Base-by-base conservation (phyloP, 2,329 filamentous ascomycete genomes). In the Sarocladium oryzae region DNA sequence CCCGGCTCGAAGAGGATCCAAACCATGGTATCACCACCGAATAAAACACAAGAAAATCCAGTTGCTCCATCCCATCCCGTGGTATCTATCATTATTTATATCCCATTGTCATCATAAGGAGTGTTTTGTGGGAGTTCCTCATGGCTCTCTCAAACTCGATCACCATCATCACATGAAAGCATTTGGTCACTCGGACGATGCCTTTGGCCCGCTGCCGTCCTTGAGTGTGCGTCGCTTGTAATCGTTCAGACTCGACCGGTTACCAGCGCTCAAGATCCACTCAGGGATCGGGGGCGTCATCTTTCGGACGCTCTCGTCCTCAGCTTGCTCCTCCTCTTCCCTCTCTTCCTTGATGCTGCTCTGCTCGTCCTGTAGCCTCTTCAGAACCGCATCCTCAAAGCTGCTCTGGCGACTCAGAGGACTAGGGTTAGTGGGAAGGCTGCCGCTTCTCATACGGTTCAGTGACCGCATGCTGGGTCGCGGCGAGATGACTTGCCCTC, bases 401-500 rank as follows among this genome's bases (percentile, higher is more conserved):
- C 76, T 80, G 20, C 66, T 69, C 35, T 75, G 70, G 15, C 72
- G 69, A 51, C 71, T 74, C 16, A 84, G 69, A 2, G 77, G 76
- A 50, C 65, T 70, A 1, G 71, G 67, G 1, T 67, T 67, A 2
- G 68, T 66, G 0, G 76, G 72, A 16, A 79, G 60, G 60, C 78
- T 82, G 40, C 74, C 77, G 57, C 78, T 82, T 16, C 79, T 75
- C 65, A 81, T 75, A 33, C 78, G 72, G 21, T 63, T 69, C 6
- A 82, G 65, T 3, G 74, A 77, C 41, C 74, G 70, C 43, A 77
- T 69, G 59, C 76, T 78, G 16, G 70, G 63, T 24, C 70, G 72
- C 50, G 80, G 75, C 8, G 75, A 71, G 38, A 89, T 79, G 16
- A 85, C 69, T 56, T 84, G 79, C 3, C 82, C 86, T 2, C 82